Conservation (phyloP, 495 filamentous ascomycete genomes). For the Aspergillus cavernicola region DNA sequence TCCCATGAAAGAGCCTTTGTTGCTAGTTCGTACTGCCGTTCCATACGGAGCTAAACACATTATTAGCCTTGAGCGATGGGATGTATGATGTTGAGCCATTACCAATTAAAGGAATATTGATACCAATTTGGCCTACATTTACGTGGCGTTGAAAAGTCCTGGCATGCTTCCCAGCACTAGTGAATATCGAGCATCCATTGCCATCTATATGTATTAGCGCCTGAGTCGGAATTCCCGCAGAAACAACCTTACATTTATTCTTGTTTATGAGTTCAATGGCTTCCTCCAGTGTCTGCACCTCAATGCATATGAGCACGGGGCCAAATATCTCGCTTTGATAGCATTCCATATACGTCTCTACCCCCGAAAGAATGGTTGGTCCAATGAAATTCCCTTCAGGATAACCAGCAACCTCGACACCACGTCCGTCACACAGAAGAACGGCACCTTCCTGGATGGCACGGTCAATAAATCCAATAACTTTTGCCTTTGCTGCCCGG, state of each 20-base stretch:
- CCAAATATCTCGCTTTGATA: conserved; percentile 32
- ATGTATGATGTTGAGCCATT: too few relatives aligned
- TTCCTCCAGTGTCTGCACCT: conserved; percentile 25
- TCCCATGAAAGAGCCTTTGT: conserved; percentile 28
- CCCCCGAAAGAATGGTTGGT: conserved; percentile 25
- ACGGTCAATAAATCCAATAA: conserved; percentile 28
- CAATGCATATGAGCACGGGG: conserved; percentile 30
- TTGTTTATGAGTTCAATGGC: conserved; percentile 27
- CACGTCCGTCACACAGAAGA: conserved; percentile 24
- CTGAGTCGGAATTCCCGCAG: too few relatives aligned
- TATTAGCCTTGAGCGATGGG: too few relatives aligned
- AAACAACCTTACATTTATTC: conserved; percentile 22
- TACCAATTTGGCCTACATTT: conserved; percentile 29
- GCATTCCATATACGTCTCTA: conserved; percentile 30
- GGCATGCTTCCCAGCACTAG: conserved; percentile 25
- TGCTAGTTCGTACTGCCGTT: conserved; percentile 24
- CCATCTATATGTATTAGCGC: conserved; percentile 18
- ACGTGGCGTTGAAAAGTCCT: conserved; percentile 24
- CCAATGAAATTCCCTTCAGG: conserved; percentile 29
- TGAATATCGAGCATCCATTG: conserved; percentile 28
- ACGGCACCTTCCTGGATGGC: conserved; percentile 19
- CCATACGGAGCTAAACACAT: conserved; percentile 29
- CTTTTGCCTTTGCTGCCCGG: conserved; percentile 10
- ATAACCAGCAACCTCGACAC: conserved; percentile 21
- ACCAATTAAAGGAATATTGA: conserved; percentile 31